These are phyloP conservation scores for Tulasnella sp. DNA, from an alignment of 768 basidiomycete species.

Conservation along the genomic window DNA sequence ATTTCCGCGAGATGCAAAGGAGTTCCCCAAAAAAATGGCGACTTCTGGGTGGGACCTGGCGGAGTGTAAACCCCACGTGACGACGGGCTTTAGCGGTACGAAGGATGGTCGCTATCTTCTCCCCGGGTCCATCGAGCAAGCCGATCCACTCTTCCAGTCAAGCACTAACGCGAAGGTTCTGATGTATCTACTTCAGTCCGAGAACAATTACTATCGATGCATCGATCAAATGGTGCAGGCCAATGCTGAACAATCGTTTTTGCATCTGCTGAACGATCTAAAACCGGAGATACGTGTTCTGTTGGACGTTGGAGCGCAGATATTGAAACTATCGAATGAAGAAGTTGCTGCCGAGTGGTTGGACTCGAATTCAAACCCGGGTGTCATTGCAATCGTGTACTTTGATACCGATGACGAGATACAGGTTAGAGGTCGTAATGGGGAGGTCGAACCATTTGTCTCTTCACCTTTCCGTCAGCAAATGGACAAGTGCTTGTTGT, in stretches of 20 bases:
- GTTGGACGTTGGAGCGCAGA: constrained; percentile 45
- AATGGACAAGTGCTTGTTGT: constrained; percentile 32
- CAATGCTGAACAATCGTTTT: background rate
- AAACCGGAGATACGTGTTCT: constrained; percentile 34
- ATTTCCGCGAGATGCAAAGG: constrained; percentile 24
- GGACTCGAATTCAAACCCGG: constrained; percentile 15
- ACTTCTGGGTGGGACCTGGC: constrained; percentile 44
- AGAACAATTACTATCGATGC: constrained; percentile 20
- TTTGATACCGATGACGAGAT: constrained; percentile 31
- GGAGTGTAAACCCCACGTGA: constrained; percentile 26
- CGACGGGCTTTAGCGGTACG: constrained; percentile 44
- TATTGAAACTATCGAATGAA: constrained; percentile 37
- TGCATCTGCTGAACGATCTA: background rate
- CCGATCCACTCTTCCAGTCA: background rate
- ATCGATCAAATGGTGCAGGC: too few relatives aligned
- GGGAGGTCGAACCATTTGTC: constrained; percentile 26
- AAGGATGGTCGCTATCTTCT: constrained; percentile 22
- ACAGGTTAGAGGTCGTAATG: constrained; percentile 29
- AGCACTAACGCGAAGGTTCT: constrained; percentile 18
- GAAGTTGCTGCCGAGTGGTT: constrained; percentile 35
- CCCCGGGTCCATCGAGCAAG: constrained; percentile 19
- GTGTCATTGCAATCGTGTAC: constrained; percentile 32
- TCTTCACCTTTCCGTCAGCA: constrained; percentile 30
- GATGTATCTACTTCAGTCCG: constrained; percentile 19
- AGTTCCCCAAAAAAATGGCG: constrained; percentile 33